phyloP scores from a whole-genome alignment of 768 basidiomycete genomes.

The Xerocomellus amylosporus region DNA sequence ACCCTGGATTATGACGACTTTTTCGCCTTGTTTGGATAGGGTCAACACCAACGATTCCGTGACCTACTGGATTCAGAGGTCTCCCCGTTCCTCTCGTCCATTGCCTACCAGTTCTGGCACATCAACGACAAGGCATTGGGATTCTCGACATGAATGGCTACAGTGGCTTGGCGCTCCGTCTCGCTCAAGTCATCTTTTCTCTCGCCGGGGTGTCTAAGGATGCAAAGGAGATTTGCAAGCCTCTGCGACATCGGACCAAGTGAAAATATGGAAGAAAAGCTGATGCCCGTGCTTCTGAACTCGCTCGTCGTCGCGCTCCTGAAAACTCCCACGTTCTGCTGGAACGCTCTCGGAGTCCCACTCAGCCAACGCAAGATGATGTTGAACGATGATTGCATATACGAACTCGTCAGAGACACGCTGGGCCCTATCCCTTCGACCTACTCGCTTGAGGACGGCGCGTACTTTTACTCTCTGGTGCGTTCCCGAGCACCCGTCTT shows the following conservation, averaged over 20 bases:
- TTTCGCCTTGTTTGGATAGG: too few relatives aligned
- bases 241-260: conserved; percentile 47
- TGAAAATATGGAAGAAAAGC: conserved; percentile 57
- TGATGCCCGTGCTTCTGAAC: conserved; percentile 62
- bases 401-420: conserved; percentile 51
- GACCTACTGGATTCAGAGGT: too few relatives aligned
- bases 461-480: conserved; percentile 64
- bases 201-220: too few relatives aligned
- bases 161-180: too few relatives aligned
- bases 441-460: conserved; percentile 53
- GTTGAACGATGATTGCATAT: conserved; percentile 46
- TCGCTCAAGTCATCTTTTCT: too few relatives aligned
- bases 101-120: too few relatives aligned
- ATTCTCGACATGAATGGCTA: conserved; percentile 38
- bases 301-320: conserved; percentile 51
- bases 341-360: conserved; percentile 80
- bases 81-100: too few relatives aligned
- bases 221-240: too few relatives aligned
- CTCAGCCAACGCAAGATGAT: conserved; percentile 64
- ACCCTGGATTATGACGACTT: too few relatives aligned
- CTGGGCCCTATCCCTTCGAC: conserved; percentile 47
- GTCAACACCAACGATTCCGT: too few relatives aligned
- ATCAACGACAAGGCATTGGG: conserved; percentile 51
- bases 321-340: conserved; percentile 50
- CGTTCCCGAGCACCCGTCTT: conserved; percentile 1